Percentiles rank a stretch among this genome's conserved stretches.
These are phyloP conservation scores for Backusella macrospora DNA, from an alignment of 192 early-diverging fungal species.

Conservation along the genomic window DNA sequence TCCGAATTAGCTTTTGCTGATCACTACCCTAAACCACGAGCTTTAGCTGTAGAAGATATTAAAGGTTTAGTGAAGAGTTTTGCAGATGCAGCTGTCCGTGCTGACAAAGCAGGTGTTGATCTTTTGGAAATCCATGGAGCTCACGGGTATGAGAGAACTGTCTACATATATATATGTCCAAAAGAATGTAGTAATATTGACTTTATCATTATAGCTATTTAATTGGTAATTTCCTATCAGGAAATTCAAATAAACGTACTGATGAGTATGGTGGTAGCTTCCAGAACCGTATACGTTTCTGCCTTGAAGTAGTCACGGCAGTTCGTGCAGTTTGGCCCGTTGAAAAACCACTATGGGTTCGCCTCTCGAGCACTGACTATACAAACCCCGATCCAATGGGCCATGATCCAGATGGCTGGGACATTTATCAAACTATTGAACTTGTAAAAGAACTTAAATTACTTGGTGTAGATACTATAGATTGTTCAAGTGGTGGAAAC, in stretches of 20 bases:
- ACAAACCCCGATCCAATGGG: conserved; percentile 46
- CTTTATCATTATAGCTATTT: conserved; percentile 86
- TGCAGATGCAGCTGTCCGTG: conserved; percentile 68
- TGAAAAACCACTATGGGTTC: conserved; percentile 83
- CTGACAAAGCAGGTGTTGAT: conserved; percentile 67
- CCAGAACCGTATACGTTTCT: conserved; percentile 83
- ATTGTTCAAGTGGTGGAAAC: conserved; percentile 81
- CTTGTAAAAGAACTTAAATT: conserved; percentile 57
- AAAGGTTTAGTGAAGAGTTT: conserved; percentile 63
- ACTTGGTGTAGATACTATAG: conserved; percentile 83
- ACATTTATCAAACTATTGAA: conserved; percentile 70
- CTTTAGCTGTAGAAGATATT: conserved; percentile 58
- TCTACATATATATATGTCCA: not conserved
- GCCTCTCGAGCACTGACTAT: conserved; percentile 79
- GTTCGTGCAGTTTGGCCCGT: conserved; percentile 75
- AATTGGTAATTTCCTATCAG: conserved; percentile 76
- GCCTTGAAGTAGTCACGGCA: conserved; percentile 64
- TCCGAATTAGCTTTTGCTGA: conserved; percentile 54
- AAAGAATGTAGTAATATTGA: conserved; percentile 64
- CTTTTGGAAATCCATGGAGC: conserved; percentile 60
- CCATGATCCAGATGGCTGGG: conserved; percentile 65
- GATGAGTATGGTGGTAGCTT: conserved; percentile 92
- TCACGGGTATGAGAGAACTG: conserved; percentile 53
- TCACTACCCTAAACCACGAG: conserved; percentile 26
- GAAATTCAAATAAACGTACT: conserved; percentile 81